phyloP scores from a whole-genome alignment of 768 basidiomycete species.

The Vishniacozyma victoriae region DNA sequence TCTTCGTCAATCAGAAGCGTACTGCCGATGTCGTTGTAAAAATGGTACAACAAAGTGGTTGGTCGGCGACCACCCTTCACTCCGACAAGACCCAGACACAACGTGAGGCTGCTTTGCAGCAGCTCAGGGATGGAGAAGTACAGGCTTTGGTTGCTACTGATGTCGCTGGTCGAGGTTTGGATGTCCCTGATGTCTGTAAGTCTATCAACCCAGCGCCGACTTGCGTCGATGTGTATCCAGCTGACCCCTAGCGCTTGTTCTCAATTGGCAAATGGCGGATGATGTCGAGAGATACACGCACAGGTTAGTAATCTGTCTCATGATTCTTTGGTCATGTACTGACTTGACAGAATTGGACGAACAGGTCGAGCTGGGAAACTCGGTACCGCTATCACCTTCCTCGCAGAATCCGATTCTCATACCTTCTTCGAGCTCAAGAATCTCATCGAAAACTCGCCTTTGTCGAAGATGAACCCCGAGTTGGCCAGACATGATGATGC shows the following conservation, averaged over 20 bases:
- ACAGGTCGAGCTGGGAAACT: slow-evolving; percentile 97
- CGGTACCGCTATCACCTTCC: slow-evolving; percentile 89
- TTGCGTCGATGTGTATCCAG: background rate
- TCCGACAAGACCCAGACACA: slow-evolving; percentile 98
- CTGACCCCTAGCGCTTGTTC: slow-evolving; percentile 58
- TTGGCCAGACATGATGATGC: slow-evolving; percentile 87
- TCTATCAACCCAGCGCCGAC: background rate
- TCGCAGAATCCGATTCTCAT: slow-evolving; percentile 89
- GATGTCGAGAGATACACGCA: slow-evolving; percentile 80
- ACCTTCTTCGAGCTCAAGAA: slow-evolving; percentile 96
- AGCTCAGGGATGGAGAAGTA: slow-evolving; percentile 75
- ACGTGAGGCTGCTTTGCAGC: slow-evolving; percentile 83
- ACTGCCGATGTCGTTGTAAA: slow-evolving; percentile 97
- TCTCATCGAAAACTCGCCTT: slow-evolving; percentile 91
- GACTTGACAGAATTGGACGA: slow-evolving; percentile 96
- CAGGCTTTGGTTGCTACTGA: slow-evolving; percentile 94
- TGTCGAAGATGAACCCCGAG: slow-evolving; percentile 80
- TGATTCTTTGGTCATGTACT: background rate
- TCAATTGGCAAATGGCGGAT: slow-evolving; percentile 96
- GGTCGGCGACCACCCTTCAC: slow-evolving; percentile 82
- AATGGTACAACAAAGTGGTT: slow-evolving; percentile 80
- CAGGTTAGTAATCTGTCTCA: too few species aligned
- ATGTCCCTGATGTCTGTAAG: slow-evolving; percentile 84
- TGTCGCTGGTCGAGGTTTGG: slow-evolving; percentile 96
- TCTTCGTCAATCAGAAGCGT: slow-evolving; percentile 99